These are phyloP conservation scores for Nitzschia sp. DNA, from an alignment of 108 stramenopile species.

Conservation along the genomic window DNA sequence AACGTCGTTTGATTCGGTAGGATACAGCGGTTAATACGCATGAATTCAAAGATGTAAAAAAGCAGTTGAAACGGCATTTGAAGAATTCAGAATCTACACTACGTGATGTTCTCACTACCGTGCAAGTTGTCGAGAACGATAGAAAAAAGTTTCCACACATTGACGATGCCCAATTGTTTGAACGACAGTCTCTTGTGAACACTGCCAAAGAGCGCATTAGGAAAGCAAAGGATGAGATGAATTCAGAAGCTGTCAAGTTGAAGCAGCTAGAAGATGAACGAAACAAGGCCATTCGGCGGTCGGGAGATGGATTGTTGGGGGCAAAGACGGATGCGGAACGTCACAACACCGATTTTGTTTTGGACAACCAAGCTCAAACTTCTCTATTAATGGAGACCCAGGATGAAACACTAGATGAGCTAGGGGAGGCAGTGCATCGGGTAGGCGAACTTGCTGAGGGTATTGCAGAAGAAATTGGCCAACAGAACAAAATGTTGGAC, in stretches of 20 bases:
- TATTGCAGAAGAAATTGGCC: slow-evolving; percentile 81
- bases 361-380: slow-evolving; percentile 64
- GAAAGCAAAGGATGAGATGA: slow-evolving; percentile 56
- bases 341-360: slow-evolving; percentile 41
- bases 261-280: slow-evolving; percentile 71
- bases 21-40: slow-evolving; percentile 75
- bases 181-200: slow-evolving; percentile 55
- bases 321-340: slow-evolving; percentile 35
- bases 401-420: slow-evolving; percentile 82
- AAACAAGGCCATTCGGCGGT: slow-evolving; percentile 56
- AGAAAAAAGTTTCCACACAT: slow-evolving; percentile 70
- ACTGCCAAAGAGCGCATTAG: slow-evolving; percentile 56
- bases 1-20: slow-evolving; percentile 20
- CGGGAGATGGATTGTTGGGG: slow-evolving; percentile 38
- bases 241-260: slow-evolving; percentile 55
- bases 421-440: slow-evolving; percentile 71
- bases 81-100: slow-evolving; percentile 75
- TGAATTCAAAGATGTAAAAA: slow-evolving; percentile 68
- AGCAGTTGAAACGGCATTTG: slow-evolving; percentile 70
- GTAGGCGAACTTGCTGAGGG: slow-evolving; percentile 79
- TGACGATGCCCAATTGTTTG: slow-evolving; percentile 52
- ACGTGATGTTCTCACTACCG: slow-evolving; percentile 65
- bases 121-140: slow-evolving; percentile 63
- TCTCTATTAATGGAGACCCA: slow-evolving; percentile 79
- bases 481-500: slow-evolving; percentile 80